phyloP scores from a whole-genome alignment of 495 filamentous ascomycete genomes.

The Neurospora sp. region DNA sequence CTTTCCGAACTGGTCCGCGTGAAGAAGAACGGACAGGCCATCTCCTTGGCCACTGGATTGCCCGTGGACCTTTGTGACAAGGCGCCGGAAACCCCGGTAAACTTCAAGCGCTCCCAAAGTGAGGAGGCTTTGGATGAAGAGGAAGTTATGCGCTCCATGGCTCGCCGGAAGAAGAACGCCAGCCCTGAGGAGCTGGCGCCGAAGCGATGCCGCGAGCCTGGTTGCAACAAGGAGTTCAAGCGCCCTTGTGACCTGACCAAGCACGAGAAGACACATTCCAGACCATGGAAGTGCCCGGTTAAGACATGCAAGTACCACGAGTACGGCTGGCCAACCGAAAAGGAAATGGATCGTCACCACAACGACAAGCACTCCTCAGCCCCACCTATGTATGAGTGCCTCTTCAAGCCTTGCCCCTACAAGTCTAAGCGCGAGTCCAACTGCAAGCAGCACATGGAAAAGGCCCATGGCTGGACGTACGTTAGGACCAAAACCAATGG shows the following conservation, averaged over 20 bases:
- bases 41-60: conserved; percentile 59
- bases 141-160: conserved; percentile 76
- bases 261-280: conserved; percentile 93
- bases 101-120: conserved; percentile 53
- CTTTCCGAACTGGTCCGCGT: conserved; percentile 69
- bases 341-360: conserved; percentile 88
- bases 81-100: conserved; percentile 29
- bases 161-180: conserved; percentile 71
- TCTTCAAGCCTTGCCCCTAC: conserved; percentile 80
- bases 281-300: conserved; percentile 86
- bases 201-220: conserved; percentile 52
- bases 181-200: conserved; percentile 62
- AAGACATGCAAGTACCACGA: conserved; percentile 74
- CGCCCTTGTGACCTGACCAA: conserved; percentile 87
- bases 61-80: conserved; percentile 37
- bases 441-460: conserved; percentile 99
- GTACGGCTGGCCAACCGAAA: conserved; percentile 92
- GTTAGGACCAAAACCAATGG: conserved; percentile 81
- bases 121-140: conserved; percentile 57
- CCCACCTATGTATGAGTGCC: conserved; percentile 69
- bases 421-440: conserved; percentile 94
- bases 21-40: conserved; percentile 62
- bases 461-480: conserved; percentile 84
- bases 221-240: conserved; percentile 85
- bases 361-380: conserved; percentile 88